Conservation (phyloP, 495 filamentous ascomycete species). For the Lophium mytilinum region DNA sequence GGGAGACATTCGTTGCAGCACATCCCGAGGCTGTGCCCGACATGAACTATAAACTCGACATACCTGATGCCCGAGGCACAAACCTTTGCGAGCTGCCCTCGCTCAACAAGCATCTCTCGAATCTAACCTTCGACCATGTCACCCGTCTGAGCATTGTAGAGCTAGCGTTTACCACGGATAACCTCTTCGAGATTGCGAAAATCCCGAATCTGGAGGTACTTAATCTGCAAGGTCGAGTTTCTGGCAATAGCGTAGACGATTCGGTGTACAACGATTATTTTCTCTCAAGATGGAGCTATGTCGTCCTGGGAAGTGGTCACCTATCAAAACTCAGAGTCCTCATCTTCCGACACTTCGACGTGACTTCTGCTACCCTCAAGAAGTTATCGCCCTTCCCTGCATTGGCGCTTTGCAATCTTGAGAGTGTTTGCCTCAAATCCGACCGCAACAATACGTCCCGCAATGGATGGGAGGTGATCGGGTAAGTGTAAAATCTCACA, state of each 20-base stretch:
- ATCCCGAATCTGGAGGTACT: conserved; percentile 13
- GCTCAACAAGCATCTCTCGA: neutral
- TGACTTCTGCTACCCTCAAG: neutral
- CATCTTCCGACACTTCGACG: neutral
- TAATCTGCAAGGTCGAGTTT: neutral
- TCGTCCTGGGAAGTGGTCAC: neutral
- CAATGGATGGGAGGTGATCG: neutral
- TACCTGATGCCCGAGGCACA: neutral
- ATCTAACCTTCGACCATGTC: conserved; percentile 2
- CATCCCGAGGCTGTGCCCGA: neutral
- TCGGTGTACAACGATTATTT: neutral
- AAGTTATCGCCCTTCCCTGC: conserved; percentile 3
- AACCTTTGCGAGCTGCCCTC: neutral
- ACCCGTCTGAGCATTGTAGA: conserved; percentile 4
- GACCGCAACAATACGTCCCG: neutral
- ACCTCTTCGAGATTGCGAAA: neutral
- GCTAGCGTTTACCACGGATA: neutral
- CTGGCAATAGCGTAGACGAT: neutral
- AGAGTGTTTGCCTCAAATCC: neutral
- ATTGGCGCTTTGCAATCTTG: conserved; percentile 4
- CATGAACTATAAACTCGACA: neutral
- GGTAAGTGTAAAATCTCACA: neutral
- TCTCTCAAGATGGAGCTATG: neutral
- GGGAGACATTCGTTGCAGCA: conserved; percentile 2
- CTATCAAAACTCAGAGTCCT: conserved; percentile 7